phyloP scores from a whole-genome alignment of 2,329 filamentous ascomycete genomes.

The Fusarium sp. region DNA sequence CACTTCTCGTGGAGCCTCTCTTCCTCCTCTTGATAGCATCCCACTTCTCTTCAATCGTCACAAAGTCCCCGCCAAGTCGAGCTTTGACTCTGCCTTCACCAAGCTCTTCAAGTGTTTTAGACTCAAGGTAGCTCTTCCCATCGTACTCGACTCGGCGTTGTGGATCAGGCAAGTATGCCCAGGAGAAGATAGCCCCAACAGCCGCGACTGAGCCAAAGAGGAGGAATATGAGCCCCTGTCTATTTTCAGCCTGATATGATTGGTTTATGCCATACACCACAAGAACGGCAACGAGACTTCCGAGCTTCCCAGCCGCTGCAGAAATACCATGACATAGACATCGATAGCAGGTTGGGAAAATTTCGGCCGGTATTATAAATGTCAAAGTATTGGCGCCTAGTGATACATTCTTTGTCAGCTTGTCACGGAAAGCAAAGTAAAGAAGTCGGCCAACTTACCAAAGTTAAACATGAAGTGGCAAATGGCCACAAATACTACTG shows the following conservation, averaged over 20 bases:
- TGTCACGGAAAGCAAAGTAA: not conserved
- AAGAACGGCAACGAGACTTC: conserved; percentile 63
- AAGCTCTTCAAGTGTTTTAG: conserved; percentile 62
- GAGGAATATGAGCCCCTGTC: conserved; percentile 62
- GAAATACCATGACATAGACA: conserved; percentile 72
- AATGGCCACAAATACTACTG: conserved; percentile 62
- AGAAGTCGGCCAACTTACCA: conserved; percentile 51
- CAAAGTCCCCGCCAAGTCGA: conserved; percentile 56
- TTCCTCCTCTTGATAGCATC: conserved; percentile 52
- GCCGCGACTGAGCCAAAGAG: conserved; percentile 63
- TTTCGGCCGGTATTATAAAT: conserved; percentile 72
- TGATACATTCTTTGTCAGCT: not conserved
- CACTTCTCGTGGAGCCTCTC: conserved; percentile 38
- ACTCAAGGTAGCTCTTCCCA: conserved; percentile 54
- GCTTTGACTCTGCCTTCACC: conserved; percentile 61
- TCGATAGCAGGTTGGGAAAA: conserved; percentile 72
- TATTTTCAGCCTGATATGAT: conserved; percentile 54
- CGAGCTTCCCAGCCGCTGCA: conserved; percentile 69
- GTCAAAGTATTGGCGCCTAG: conserved; percentile 70
- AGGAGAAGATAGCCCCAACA: conserved; percentile 61
- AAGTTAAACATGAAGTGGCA: conserved; percentile 68
- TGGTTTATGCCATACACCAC: conserved; percentile 63
- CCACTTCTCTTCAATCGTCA: conserved; percentile 58
- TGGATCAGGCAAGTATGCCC: conserved; percentile 63
- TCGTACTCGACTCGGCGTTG: conserved; percentile 56